Conservation (phyloP, 176 grass and related monocot genomes). For the Dactylis glomerata region DNA sequence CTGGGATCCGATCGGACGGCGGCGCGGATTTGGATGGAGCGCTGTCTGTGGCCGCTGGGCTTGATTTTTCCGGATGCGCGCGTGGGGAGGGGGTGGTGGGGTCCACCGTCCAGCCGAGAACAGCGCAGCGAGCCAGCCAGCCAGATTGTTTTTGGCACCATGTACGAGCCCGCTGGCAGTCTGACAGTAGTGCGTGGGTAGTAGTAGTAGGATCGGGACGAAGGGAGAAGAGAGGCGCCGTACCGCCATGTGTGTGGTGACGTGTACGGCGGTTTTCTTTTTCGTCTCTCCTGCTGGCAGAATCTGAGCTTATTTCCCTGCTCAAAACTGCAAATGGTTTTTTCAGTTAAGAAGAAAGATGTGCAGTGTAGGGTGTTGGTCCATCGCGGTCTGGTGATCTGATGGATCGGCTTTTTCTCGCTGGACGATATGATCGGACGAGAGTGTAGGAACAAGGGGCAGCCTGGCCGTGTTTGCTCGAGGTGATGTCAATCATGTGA, state of each 20-base stretch:
- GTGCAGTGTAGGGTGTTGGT: background rate
- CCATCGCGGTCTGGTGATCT: background rate
- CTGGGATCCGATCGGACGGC: background rate
- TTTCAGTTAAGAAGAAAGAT: background rate
- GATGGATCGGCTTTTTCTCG: background rate
- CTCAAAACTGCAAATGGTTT: no score
- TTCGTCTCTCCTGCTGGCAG: background rate
- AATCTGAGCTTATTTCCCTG: background rate
- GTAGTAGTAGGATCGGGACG: background rate
- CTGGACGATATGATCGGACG: background rate
- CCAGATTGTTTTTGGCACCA: background rate
- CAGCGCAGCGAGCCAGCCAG: background rate
- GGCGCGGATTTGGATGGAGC: background rate
- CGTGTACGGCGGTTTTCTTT: background rate
- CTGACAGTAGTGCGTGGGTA: background rate
- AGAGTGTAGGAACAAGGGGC: background rate
- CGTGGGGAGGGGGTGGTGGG: background rate
- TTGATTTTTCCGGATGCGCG: no score
- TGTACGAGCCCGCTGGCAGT: background rate
- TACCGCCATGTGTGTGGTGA: constrained; percentile 28
- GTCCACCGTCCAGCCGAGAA: background rate
- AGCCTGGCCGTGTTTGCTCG: background rate
- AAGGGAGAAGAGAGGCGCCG: background rate
- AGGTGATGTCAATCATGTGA: background rate
- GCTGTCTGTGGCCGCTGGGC: background rate